Evolutionary conservation across 306 rosid genomes (phyloP).

Genomic region (Canavalia ensiformis): DNA sequence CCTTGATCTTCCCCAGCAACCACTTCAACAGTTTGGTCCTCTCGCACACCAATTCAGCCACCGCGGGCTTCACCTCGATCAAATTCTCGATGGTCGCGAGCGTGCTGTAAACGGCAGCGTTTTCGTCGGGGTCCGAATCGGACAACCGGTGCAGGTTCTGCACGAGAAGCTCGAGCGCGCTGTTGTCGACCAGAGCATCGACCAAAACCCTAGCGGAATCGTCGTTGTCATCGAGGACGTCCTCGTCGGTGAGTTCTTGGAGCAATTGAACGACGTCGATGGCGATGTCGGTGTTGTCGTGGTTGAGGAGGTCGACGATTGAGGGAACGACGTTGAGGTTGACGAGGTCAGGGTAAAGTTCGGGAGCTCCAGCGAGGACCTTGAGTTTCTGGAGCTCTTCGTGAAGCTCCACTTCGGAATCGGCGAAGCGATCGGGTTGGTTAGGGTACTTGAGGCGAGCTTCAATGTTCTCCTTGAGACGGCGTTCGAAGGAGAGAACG

Average conservation of each 20-base stretch:
- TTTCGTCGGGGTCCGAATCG: conserved; percentile 80
- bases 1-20: conserved; percentile 90
- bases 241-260: conserved; percentile 90
- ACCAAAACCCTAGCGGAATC: conserved; percentile 82
- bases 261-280: conserved; percentile 82
- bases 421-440: conserved; percentile 92
- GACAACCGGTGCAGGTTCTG: conserved; percentile 79
- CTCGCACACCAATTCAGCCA: conserved; percentile 90
- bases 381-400: conserved; percentile 89
- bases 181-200: conserved; percentile 76
- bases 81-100: conserved; percentile 89
- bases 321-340: conserved; percentile 78
- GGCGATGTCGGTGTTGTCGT: conserved; percentile 90
- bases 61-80: conserved; percentile 89
- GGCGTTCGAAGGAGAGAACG: conserved; percentile 91
- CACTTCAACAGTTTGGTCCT: conserved; percentile 82
- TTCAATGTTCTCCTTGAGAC: conserved; percentile 85
- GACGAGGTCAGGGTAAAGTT: conserved; percentile 88
- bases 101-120: conserved; percentile 70
- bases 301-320: conserved; percentile 75
- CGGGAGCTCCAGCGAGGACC: conserved; percentile 89
- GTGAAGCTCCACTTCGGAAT: conserved; percentile 91
- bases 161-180: conserved; percentile 78
- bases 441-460: conserved; percentile 90
- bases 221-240: conserved; percentile 79